phyloP scores from a whole-genome alignment of 2,329 filamentous ascomycete species.

The Colletotrichum tofieldiae region DNA sequence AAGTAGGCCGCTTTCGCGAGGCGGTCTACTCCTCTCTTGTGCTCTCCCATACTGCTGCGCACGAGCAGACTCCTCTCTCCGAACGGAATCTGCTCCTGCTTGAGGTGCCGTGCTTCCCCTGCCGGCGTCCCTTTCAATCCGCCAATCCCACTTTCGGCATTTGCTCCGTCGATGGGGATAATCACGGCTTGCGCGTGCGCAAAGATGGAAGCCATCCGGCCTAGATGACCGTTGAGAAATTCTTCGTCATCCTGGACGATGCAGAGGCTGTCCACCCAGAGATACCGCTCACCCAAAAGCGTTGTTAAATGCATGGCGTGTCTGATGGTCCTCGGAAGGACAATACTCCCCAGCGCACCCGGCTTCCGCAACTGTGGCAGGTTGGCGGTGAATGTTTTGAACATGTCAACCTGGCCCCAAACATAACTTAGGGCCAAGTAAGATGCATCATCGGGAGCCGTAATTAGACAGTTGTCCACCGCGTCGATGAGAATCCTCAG shows the following conservation, averaged over 20 bases:
- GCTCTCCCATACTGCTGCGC: neutral
- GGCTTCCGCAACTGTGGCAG: neutral
- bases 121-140: neutral
- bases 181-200: neutral
- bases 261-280: conserved; percentile 20
- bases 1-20: neutral
- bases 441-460: neutral
- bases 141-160: neutral
- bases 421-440: conserved; percentile 15
- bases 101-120: neutral
- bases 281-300: neutral
- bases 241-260: neutral
- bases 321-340: neutral
- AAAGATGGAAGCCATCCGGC: conserved; percentile 7
- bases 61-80: neutral
- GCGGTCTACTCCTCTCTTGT: rapidly evolving
- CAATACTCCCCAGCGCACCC: neutral
- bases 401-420: conserved; percentile 4
- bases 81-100: neutral
- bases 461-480: neutral
- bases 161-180: neutral
- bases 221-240: neutral
- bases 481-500: neutral
- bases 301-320: neutral
- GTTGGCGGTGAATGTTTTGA: neutral